Base-by-base conservation (phyloP, 1,284 basidiomycete species). In the Tylopilus sp. region DNA sequence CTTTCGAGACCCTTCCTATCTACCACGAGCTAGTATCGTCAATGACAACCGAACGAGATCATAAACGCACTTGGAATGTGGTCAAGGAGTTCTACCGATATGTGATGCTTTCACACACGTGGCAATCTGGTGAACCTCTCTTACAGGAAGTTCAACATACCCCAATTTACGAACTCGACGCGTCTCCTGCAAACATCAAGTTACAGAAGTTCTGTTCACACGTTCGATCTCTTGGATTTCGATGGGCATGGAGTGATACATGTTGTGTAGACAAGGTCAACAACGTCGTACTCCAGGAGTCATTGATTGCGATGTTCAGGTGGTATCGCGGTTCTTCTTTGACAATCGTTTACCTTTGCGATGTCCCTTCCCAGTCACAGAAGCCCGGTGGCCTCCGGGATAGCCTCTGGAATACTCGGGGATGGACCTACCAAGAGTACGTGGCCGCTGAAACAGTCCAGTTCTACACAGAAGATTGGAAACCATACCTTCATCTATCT, bases 341-440 rank as follows among this genome's bases (percentile, higher is more conserved):
- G 6, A 49, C 18, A 22, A 9, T 56, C 24, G 18, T 41, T 4
- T 54, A 54, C 22, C 53, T 54, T 24, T 33, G 53, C 6, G 53
- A 33, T 22, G 53, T 54, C 53, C 33, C 53, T 13, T 22, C 53
- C 10, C 22, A 54, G 53, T 54, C 32, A 36, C 33, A 24, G 38
- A 24, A 18, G 8, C 12, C n/a, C 15, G 24, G n/a, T 56, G 38
- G 36, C 13, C 33, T 54, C 22, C 53, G 32, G 13, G 12, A 33
- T 13, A 54, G 53, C 53, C 1, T n/a, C 22, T 54, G 53, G 53
- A 54, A 54, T 22, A 54, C 53, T 36, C 53, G 53, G 1, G 29
- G 53, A 49, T 49, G 47, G 47, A 49, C 47, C 47, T 49, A 49
- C n/a, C 47, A 49, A 49, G 47, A 49, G 22, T 54, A 54, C 22